phyloP scores from a whole-genome alignment of 768 basidiomycete genomes.

The Panellus pusillus region DNA sequence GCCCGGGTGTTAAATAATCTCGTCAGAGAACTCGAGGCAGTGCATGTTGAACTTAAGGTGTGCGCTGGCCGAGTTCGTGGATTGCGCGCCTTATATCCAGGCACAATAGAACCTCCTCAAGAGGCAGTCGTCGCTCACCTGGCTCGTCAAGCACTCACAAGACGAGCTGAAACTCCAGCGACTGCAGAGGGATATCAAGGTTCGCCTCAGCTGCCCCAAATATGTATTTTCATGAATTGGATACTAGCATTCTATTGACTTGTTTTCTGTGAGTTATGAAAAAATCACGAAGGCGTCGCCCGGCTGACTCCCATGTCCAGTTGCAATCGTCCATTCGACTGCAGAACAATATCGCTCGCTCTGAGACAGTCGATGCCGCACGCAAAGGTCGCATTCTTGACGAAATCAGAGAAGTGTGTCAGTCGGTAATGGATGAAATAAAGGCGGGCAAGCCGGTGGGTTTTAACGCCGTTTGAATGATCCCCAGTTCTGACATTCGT shows the following conservation, averaged over 20 bases:
- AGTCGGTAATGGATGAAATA: constrained; percentile 18
- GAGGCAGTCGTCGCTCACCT: constrained; percentile 15
- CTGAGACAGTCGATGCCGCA: constrained; percentile 11
- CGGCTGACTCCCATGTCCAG: neutral
- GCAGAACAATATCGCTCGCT: constrained; percentile 9
- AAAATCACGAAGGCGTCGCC: neutral
- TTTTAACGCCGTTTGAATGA: no score
- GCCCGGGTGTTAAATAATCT: constrained; percentile 5
- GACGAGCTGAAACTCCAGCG: constrained; percentile 19
- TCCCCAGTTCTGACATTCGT: neutral
- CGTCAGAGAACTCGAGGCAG: constrained; percentile 17
- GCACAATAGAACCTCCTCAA: constrained; percentile 12
- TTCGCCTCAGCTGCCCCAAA: neutral
- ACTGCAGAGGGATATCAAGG: constrained; percentile 19
- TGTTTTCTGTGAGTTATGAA: constrained; percentile 19
- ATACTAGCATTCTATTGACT: constrained; percentile 19
- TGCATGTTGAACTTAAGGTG: constrained; percentile 18
- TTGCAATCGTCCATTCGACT: constrained; percentile 14
- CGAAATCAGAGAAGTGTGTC: constrained; percentile 21
- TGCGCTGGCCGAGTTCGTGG: neutral
- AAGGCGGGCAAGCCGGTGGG: constrained; percentile 19
- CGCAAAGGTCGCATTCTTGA: constrained; percentile 19
- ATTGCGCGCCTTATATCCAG: neutral
- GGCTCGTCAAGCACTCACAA: constrained; percentile 19
- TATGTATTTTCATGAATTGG: neutral